Percentiles rank a stretch among this genome's conserved stretches.
phyloP scores from a whole-genome alignment of 164 flowering plant species.

The Chloranthus sessilifolius region DNA sequence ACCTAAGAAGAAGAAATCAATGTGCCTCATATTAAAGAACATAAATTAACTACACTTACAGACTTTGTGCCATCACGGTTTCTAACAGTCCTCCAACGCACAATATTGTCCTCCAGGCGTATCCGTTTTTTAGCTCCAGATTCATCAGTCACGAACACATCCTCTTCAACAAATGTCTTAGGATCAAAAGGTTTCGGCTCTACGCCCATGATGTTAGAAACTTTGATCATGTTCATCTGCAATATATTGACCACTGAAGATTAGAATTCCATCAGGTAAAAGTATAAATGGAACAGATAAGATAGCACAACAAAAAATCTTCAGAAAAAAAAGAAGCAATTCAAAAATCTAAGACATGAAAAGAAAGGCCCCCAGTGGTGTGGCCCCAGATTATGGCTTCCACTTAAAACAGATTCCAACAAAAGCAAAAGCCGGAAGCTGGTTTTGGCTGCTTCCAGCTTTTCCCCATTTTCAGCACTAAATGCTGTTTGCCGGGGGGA shows the following conservation, averaged over 20 bases:
- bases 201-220: constrained; percentile 97
- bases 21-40: no score
- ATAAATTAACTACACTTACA: constrained; percentile 72
- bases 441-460: no score
- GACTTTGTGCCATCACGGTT: constrained; percentile 65
- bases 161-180: constrained; percentile 87
- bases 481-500: no score
- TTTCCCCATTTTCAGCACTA: no score
- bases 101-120: constrained; percentile 91
- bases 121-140: constrained; percentile 88
- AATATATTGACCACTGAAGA: constrained; percentile 21
- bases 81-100: constrained; percentile 80
- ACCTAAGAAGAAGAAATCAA: no score
- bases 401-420: no score
- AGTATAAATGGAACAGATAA: background rate
- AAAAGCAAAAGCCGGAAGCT: no score
- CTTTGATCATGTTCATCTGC: constrained; percentile 94
- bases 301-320: background rate
- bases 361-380: no score
- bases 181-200: constrained; percentile 98
- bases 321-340: background rate
- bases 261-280: constrained; percentile 3
- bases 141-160: constrained; percentile 87
- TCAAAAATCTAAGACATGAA: background rate
- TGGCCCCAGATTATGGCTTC: no score